Conservation (phyloP, 108 stramenopile genomes). For the Cylindrotheca fusiformis region DNA sequence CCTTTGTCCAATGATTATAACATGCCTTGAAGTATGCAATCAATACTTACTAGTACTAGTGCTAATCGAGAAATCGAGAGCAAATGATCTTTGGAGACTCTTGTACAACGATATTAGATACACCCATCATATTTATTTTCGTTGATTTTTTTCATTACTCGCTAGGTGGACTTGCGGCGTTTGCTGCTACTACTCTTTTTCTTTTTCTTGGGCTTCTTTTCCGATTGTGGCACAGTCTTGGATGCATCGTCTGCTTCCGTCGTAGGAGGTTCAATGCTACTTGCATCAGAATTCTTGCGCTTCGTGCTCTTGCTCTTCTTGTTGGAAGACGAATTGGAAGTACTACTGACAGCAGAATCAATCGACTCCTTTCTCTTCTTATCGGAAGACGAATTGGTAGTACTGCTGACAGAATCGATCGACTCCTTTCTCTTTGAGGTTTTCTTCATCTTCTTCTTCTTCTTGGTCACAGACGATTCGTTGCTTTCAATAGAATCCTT, state of each 20-base stretch:
- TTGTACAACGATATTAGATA: no score
- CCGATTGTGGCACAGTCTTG: constrained; percentile 9
- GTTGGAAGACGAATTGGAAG: neutral
- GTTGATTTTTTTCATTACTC: no score
- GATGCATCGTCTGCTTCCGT: constrained; percentile 3
- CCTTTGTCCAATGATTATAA: no score
- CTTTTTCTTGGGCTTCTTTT: constrained; percentile 10
- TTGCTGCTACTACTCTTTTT: constrained; percentile 19
- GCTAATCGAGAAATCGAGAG: no score
- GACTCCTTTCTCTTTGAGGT: constrained; percentile 4
- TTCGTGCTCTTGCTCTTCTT: constrained; percentile 5
- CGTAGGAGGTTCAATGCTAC: constrained; percentile 1
- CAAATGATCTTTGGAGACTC: no score
- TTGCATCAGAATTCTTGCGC: neutral
- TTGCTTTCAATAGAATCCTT: constrained; percentile 18
- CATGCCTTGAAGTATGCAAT: no score
- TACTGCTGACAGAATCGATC: neutral
- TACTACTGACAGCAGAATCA: no score
- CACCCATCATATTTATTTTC: no score
- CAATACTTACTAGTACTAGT: no score
- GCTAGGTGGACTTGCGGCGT: no score
- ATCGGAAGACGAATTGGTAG: neutral
- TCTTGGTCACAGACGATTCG: constrained; percentile 6
- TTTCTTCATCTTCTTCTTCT: constrained; percentile 2
- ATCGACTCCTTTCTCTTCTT: no score